A percentile compares a stretch with the other conserved stretches of the same genome.
Evolutionary conservation across 768 basidiomycete species (phyloP).

Genomic region (Lactifluus hygrophoroides): DNA sequence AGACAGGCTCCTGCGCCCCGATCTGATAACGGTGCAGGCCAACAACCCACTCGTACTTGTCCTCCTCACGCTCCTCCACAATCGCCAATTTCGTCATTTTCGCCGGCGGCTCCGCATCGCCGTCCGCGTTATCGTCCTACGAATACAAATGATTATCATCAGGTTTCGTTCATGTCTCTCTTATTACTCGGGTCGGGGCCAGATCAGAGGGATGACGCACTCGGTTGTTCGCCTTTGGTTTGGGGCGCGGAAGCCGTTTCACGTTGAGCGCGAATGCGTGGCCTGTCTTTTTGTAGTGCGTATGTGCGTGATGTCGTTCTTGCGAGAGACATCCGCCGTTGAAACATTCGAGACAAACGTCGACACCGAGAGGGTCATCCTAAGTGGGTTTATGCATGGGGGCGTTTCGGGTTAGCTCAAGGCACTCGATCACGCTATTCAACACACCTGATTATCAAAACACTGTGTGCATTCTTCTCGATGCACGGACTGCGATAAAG

Average conservation of each 20-base stretch:
- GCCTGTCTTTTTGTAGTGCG: slow-evolving; percentile 61
- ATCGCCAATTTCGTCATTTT: slow-evolving; percentile 91
- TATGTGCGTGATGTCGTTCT: slow-evolving; percentile 61
- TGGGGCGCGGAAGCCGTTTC: slow-evolving; percentile 59
- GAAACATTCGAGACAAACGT: slow-evolving; percentile 90
- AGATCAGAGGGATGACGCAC: slow-evolving; percentile 37
- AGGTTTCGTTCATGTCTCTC: too few relatives aligned
- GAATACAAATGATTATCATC: too few relatives aligned
- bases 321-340: slow-evolving; percentile 77
- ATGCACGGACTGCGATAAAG: slow-evolving; percentile 64
- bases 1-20: slow-evolving; percentile 34
- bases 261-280: slow-evolving; percentile 79
- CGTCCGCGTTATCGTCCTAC: slow-evolving; percentile 24
- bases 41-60: slow-evolving; percentile 68
- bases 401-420: not conserved
- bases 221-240: slow-evolving; percentile 34
- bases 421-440: too few relatives aligned
- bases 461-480: slow-evolving; percentile 96
- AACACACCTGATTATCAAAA: slow-evolving; percentile 79
- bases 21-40: slow-evolving; percentile 72
- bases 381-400: slow-evolving; percentile 27
- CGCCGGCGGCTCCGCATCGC: slow-evolving; percentile 74
- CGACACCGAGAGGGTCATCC: slow-evolving; percentile 69
- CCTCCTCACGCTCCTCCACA: slow-evolving; percentile 76
- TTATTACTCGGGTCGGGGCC: too few relatives aligned